Base-by-base conservation (phyloP, 306 rosid species). In the Cucumis melo region DNA sequence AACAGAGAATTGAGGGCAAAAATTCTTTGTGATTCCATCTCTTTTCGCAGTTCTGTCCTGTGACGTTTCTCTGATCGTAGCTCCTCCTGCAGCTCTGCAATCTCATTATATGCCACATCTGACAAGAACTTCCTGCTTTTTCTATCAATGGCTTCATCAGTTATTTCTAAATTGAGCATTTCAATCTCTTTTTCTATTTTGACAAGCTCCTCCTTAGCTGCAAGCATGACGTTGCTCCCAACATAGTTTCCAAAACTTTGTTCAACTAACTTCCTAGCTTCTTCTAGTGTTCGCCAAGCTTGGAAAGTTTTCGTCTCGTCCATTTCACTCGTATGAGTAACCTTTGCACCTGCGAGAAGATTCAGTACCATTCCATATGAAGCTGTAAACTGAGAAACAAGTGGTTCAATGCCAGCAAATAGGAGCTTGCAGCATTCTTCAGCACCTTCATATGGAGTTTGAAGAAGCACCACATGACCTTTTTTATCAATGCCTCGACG, bases 241-340 rank as follows among this genome's bases (percentile, higher is more conserved):
- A 94, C 93, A 78, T 91, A 94, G 84, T 94, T 94, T 77, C 98
- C 98, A 89, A 94, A 94, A 85, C 98, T 94, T 77, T 89, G 96
- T 89, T 94, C 98, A 16, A 94, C 92, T 78, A 94, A 84, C 82
- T 94, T 94, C 88, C 96, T 91, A 82, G 97, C 98, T 82, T 94
- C 98, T 60, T 91, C 98, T 84, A 94, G 85, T 74, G 91, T 91
- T 81, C 87, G 87, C 59, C 96, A 89, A 20, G 90, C 74, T 74
- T 66, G 64, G 67, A 74, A 80, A 53, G 82, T 66, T 77, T 87
- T 85, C 44, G 12, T 75, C 75, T 83, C 93, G 75, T 81, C 87
- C 72, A 84, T 81, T 79, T 81, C 91, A 59, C 84, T 90, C 70
- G 88, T 83, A 54, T 80, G 87, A 58, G 89, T 87, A 84, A 91